Evolutionary conservation across 2,329 filamentous ascomycete species (phyloP), one percentile per base, ranked within the genome.

Genomic region (Penicillium sp.): DNA sequence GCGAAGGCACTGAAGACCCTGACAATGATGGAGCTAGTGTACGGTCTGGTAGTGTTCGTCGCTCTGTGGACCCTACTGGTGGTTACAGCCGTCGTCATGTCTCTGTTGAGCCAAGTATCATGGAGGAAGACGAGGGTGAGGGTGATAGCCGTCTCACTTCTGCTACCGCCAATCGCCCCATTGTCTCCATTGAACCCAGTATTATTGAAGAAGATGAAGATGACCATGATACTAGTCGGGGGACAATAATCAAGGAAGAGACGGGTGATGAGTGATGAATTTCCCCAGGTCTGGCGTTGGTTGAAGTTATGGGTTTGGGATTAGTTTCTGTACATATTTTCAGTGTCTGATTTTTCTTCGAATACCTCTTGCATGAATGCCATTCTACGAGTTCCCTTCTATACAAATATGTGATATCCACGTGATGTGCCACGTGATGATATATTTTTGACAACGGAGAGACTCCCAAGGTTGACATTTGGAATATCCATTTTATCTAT

Each of bases 171-270:
- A 62, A 66, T 24, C 66, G 66, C 0, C 52, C 52, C 11, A 58
- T 62, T 18, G 57, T 72, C 18, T 66, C 69, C 1, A 59, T 72
- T 10, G 70, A 76, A 47, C 70, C 69, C 16, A 75, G 71, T 53
- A 71, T 75, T 9, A 66, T 73, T 58, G 71, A 76, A 44, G 73
- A 73, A 31, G 72, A 75, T 43, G 72, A 76, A 61, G 71, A 74
- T 22, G 66, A 66, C 16, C 55, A 65, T 51, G 66, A 62, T 42
- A 67, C 69, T 40, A 73, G 71, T 49, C 62, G 66, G 32, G 64
- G 58, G 34, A 72, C 70, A 16, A 56, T 71, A 20, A 68, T 73
- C 50, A 72, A 73, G 54, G 65, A 69, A 5, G 71, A 73, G 50
- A 54, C 44, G 26, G 61, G 54, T 35, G 70, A 72, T 50, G 69